phyloP scores from a whole-genome alignment of 2,329 filamentous ascomycete genomes.

The Scedosporium aurantiacum region DNA sequence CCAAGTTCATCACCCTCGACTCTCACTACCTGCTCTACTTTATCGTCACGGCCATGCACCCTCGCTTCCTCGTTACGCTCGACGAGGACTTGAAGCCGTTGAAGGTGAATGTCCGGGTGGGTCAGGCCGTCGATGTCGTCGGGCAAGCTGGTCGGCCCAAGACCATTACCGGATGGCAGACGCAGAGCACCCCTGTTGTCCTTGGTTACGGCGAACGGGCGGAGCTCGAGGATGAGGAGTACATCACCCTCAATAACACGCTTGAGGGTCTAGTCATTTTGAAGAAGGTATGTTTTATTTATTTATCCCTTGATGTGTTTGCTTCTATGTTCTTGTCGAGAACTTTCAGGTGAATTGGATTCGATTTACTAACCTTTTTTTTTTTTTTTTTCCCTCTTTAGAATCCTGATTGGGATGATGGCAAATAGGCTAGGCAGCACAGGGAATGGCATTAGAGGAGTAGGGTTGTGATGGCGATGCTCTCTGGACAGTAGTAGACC shows the following conservation, averaged over 20 bases:
- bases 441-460: not conserved
- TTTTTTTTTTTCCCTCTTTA: not conserved
- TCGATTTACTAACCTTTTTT: not conserved
- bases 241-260: conserved; percentile 80
- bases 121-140: conserved; percentile 95
- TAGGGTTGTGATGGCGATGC: not conserved
- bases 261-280: conserved; percentile 93
- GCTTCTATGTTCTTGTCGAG: no score
- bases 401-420: conserved; percentile 8
- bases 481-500: not conserved
- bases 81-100: conserved; percentile 91
- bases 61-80: conserved; percentile 88
- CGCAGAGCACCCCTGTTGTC: conserved; percentile 95
- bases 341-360: no score
- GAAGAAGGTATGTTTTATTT: conserved; percentile 65
- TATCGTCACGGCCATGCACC: conserved; percentile 92
- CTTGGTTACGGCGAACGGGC: conserved; percentile 91
- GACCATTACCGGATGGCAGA: conserved; percentile 99
- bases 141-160: conserved; percentile 94
- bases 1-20: conserved; percentile 60
- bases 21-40: conserved; percentile 95
- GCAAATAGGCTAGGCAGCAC: not conserved
- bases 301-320: not conserved
- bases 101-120: conserved; percentile 91
- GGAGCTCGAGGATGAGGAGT: conserved; percentile 95